Evolutionary conservation across 805 yeast species (phyloP), one percentile per base, ranked within the genome.

Genomic region (Saturnispora zaruensis): DNA sequence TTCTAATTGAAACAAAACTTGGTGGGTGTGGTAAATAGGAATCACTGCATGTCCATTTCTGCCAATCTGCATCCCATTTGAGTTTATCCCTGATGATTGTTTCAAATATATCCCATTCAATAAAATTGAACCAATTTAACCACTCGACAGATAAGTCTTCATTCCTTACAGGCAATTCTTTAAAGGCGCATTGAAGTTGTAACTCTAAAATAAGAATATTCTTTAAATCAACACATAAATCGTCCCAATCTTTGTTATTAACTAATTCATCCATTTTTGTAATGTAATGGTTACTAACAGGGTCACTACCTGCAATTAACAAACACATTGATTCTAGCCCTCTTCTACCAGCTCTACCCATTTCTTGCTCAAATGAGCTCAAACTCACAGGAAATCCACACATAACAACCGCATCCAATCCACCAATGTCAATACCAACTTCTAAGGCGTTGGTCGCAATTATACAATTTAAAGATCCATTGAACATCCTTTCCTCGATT

Each of bases 261-360:
- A 79, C 62, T 23, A 88, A 61, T 45, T 77, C 77, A 4, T 77
- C 77, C 0, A 91, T 84, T 59, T 87, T 79, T 6, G 74, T 72
- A 67, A 87, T 79, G 61, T 84, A 91, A 61, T 84, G 82, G 58
- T 88, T 95, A 65, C 91, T 96, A 1, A 88, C 79, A 0, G 97
- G 96, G 14, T 82, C 81, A 24, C 81, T 78, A 34, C 93, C 84
- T 1, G 90, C 93, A 11, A 93, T 87, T 48, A 85, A 79, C 3
- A 93, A 68, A 0, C 96, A 91, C 60, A 93, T 66, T 4, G 96
- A 87, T 44, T 93, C 97, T 48, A 77, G 77, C 47, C 76, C 78
- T 55, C 96, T 79, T 63, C 99, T 74, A 16, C 99, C 99, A 0
- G 96, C 98, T 60, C 99, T 75, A 34, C 99, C 99, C 70, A 93